phyloP scores from a whole-genome alignment of 2,329 filamentous ascomycete genomes.

The Phoma herbarum region DNA sequence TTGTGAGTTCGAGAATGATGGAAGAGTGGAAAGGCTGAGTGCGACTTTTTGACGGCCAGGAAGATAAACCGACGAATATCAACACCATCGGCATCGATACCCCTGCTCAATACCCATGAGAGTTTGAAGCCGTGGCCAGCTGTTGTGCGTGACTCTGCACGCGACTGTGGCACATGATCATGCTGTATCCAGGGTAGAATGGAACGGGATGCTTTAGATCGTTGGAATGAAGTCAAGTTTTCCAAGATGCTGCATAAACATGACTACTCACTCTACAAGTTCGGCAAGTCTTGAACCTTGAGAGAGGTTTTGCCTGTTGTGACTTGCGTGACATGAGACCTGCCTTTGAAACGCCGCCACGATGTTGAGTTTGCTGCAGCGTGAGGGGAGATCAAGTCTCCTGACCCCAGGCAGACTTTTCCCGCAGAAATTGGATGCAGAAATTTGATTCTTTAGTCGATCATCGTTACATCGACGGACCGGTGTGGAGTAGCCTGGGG shows the following conservation, averaged over 20 bases:
- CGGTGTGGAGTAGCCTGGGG: not conserved
- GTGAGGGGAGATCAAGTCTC: slow-evolving; percentile 1
- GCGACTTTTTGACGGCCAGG: not conserved
- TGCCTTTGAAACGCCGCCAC: slow-evolving; percentile 1
- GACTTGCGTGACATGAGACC: slow-evolving; percentile 4
- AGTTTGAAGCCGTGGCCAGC: not conserved
- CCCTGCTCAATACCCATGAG: not conserved
- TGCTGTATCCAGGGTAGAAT: not conserved
- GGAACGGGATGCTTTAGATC: not conserved
- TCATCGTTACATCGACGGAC: slow-evolving; percentile 4
- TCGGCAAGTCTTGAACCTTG: not conserved
- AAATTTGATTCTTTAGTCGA: not conserved
- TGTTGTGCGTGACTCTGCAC: not conserved
- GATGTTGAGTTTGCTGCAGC: not conserved
- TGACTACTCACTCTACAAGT: not conserved
- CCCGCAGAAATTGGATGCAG: not conserved
- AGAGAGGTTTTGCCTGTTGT: not conserved
- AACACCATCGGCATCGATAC: not conserved
- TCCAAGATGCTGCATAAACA: not conserved
- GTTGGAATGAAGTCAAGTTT: slow-evolving; percentile 8
- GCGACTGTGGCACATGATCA: slow-evolving; percentile 6
- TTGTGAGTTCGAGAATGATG: not conserved
- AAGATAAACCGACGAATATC: not conserved
- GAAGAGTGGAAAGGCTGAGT: not conserved
- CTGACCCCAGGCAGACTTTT: slow-evolving; percentile 7